A percentile compares a stretch with the other conserved stretches of the same genome.
These are phyloP conservation scores for Mycena filopes DNA, from an alignment of 768 basidiomycete species.

Conservation along the genomic window DNA sequence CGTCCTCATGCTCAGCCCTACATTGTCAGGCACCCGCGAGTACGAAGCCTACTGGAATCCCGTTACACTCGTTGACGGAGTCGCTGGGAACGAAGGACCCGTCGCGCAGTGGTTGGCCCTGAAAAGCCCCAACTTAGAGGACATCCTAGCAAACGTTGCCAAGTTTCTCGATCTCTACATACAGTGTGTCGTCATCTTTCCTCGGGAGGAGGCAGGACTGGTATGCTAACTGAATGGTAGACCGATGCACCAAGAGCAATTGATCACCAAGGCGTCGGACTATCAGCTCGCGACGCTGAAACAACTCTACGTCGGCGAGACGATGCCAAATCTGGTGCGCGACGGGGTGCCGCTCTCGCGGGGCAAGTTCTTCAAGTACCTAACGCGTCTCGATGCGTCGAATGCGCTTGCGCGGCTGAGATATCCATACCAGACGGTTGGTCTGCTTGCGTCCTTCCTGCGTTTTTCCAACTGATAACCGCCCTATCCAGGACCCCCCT, in stretches of 20 bases:
- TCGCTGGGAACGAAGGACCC: neutral
- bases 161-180: neutral
- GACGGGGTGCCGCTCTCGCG: slow-evolving; percentile 6
- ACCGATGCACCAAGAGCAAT: neutral
- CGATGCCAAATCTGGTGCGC: neutral
- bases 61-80: slow-evolving; percentile 3
- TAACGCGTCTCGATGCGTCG: slow-evolving; percentile 3
- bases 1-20: too few relatives aligned
- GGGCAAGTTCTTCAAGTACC: slow-evolving; percentile 10
- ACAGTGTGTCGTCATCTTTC: neutral
- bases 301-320: neutral
- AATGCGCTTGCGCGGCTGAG: slow-evolving; percentile 12
- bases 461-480: neutral
- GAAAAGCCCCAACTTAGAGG: neutral
- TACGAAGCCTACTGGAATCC: slow-evolving; percentile 12
- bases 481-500: neutral
- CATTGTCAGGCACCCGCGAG: neutral
- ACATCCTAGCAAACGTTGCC: neutral
- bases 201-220: neutral
- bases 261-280: neutral
- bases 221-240: too few relatives aligned
- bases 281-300: neutral
- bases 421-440: slow-evolving; percentile 1
- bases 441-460: neutral
- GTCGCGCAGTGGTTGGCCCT: neutral